Conservation (phyloP, 2,329 filamentous ascomycete genomes). For the Fusarium falciforme region DNA sequence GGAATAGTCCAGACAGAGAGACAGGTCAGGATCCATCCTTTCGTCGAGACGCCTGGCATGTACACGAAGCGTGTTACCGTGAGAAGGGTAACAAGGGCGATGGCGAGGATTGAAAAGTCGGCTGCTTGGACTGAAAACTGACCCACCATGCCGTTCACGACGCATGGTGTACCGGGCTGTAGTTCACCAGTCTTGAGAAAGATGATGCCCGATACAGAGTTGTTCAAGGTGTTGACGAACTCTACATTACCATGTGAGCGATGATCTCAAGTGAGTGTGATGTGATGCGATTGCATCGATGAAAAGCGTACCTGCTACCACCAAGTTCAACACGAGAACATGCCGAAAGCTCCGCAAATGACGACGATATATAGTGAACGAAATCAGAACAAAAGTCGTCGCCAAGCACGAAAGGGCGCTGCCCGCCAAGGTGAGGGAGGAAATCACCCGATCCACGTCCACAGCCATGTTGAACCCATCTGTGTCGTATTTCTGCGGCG, state of each 20-base stretch:
- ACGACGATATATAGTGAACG: conserved; percentile 35
- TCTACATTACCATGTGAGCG: conserved; percentile 4
- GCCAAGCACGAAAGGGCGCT: conserved; percentile 36
- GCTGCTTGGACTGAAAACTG: conserved; percentile 40
- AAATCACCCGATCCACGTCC: conserved; percentile 31
- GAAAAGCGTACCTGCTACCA: conserved; percentile 33
- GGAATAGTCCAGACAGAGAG: conserved; percentile 34
- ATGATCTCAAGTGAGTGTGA: not conserved
- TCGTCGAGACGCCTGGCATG: conserved; percentile 28
- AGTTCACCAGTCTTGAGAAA: conserved; percentile 23
- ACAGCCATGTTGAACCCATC: conserved; percentile 17
- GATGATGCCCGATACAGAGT: conserved; percentile 38
- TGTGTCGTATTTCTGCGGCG: not conserved
- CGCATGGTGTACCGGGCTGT: conserved; percentile 22
- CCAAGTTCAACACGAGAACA: conserved; percentile 36
- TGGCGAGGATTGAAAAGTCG: conserved; percentile 42
- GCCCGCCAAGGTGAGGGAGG: conserved; percentile 39
- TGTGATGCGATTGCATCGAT: not conserved
- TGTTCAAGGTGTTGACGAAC: conserved; percentile 40
- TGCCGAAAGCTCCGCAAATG: conserved; percentile 40
- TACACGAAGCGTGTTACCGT: conserved; percentile 35
- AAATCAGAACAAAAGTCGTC: conserved; percentile 35
- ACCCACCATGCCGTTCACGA: conserved; percentile 32
- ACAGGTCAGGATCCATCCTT: conserved; percentile 26
- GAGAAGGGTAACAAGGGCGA: conserved; percentile 39